Percentiles rank a stretch among this genome's conserved stretches.
Conservation (phyloP, 495 filamentous ascomycete genomes). For the Articulospora tetracladia region DNA sequence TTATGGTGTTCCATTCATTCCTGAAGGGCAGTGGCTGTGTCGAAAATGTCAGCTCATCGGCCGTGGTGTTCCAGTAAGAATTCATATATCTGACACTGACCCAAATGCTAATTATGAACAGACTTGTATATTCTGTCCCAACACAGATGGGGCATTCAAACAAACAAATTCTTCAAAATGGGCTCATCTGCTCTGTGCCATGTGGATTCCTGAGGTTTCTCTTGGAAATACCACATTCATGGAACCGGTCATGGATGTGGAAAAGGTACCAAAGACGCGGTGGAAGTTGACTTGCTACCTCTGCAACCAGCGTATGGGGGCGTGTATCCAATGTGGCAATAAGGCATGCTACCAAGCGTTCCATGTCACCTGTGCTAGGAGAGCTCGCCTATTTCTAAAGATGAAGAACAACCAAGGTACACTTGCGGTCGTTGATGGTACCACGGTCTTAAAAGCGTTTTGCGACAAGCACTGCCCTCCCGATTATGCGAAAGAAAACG, state of each 20-base stretch:
- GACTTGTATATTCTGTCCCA: conserved; percentile 97
- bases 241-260: conserved; percentile 97
- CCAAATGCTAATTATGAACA: conserved; percentile 26
- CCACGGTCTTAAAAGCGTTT: conserved; percentile 79
- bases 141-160: conserved; percentile 97
- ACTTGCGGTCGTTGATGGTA: conserved; percentile 79
- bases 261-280: conserved; percentile 88
- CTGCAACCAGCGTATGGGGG: conserved; percentile 95
- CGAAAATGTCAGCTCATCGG: conserved; percentile 95
- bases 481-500: conserved; percentile 85
- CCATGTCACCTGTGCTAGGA: conserved; percentile 92
- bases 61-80: conserved; percentile 73
- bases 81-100: not conserved
- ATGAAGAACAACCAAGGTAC: conserved; percentile 90
- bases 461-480: conserved; percentile 94
- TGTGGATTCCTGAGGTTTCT: conserved; percentile 97
- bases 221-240: conserved; percentile 96
- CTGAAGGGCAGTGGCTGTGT: conserved; percentile 97
- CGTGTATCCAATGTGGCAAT: conserved; percentile 97
- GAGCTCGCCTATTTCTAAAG: conserved; percentile 84
- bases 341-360: conserved; percentile 97
- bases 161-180: conserved; percentile 93
- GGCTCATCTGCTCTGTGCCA: conserved; percentile 93
- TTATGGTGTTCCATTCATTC: conserved; percentile 98
- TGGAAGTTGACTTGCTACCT: conserved; percentile 97